Conservation (phyloP, 306 rosid genomes). For the Begonia fuchsioides region DNA sequence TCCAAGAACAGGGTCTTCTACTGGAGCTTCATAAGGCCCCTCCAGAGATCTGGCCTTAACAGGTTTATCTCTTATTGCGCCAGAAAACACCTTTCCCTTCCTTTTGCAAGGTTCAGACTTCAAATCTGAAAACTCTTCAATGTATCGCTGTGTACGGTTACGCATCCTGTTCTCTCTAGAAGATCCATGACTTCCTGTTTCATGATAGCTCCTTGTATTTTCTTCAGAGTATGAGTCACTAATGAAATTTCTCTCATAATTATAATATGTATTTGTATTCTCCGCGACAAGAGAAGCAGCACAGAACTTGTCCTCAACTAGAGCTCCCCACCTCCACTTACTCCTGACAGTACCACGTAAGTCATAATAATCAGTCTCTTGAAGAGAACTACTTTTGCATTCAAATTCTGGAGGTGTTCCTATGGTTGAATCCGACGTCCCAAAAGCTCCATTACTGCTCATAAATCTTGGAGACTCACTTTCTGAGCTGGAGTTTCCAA, state of each 20-base stretch:
- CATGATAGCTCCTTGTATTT: conserved; percentile 28
- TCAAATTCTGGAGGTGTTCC: conserved; percentile 42
- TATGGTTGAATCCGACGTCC: conserved; percentile 45
- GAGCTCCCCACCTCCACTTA: conserved; percentile 31
- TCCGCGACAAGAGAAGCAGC: conserved; percentile 26
- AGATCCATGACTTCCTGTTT: conserved; percentile 23
- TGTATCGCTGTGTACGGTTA: conserved; percentile 62
- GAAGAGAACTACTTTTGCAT: conserved; percentile 32
- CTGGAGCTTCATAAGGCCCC: conserved; percentile 27
- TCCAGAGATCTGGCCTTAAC: conserved; percentile 16
- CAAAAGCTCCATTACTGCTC: conserved; percentile 47
- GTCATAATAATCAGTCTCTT: conserved; percentile 22
- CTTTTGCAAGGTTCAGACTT: conserved; percentile 23
- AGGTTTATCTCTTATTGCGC: conserved; percentile 20
- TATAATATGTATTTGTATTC: conserved; percentile 24
- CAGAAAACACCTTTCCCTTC: conserved; percentile 23
- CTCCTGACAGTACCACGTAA: conserved; percentile 29
- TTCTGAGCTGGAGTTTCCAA: conserved; percentile 47
- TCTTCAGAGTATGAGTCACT: conserved; percentile 24
- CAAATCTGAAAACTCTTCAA: conserved; percentile 51
- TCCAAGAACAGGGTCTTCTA: conserved; percentile 24
- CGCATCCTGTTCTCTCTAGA: conserved; percentile 57
- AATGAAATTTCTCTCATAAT: conserved; percentile 20
- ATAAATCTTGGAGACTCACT: conserved; percentile 66
- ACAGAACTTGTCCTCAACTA: conserved; percentile 29